A percentile compares a stretch with the other conserved stretches of the same genome.
These are phyloP conservation scores for Aaosphaeria pasadenensis DNA, from an alignment of 2,329 filamentous ascomycete species.

Conservation along the genomic window DNA sequence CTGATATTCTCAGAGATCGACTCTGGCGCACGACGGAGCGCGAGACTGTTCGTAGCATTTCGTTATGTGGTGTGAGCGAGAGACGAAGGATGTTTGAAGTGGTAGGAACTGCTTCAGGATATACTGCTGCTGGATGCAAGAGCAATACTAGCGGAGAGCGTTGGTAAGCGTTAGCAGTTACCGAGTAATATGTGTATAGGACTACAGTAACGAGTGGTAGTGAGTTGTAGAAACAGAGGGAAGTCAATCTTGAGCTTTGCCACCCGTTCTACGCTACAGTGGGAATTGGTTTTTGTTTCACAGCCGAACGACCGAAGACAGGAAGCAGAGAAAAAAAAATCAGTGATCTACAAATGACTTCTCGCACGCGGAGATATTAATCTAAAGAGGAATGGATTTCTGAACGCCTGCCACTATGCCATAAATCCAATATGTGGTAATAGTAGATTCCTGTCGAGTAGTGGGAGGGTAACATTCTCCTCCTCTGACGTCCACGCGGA, in stretches of 20 bases:
- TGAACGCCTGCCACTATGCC: neutral
- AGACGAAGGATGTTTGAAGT: constrained; percentile 4
- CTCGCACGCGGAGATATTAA: neutral
- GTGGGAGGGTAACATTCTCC: constrained; percentile 5
- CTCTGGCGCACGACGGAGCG: constrained; percentile 36
- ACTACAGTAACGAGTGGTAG: neutral
- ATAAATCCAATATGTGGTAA: neutral
- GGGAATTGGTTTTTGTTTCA: neutral
- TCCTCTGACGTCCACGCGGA: constrained; percentile 5
- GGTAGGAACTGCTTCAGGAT: neutral
- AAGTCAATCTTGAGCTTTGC: constrained; percentile 1
- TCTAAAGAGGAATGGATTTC: neutral
- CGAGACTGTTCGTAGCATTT: constrained; percentile 38
- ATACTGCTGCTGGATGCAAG: neutral
- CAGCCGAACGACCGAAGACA: neutral
- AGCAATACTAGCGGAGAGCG: neutral
- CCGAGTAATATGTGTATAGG: neutral
- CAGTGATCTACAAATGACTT: no score
- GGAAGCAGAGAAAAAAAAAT: neutral
- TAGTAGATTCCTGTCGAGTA: neutral
- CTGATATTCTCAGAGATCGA: constrained; percentile 21
- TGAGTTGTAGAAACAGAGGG: neutral
- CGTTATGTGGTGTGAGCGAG: constrained; percentile 5
- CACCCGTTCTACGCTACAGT: neutral
- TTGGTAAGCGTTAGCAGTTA: constrained; percentile 1